Evolutionary conservation across 495 filamentous ascomycete species (phyloP).

Genomic region (Neohortaea acidophila): DNA sequence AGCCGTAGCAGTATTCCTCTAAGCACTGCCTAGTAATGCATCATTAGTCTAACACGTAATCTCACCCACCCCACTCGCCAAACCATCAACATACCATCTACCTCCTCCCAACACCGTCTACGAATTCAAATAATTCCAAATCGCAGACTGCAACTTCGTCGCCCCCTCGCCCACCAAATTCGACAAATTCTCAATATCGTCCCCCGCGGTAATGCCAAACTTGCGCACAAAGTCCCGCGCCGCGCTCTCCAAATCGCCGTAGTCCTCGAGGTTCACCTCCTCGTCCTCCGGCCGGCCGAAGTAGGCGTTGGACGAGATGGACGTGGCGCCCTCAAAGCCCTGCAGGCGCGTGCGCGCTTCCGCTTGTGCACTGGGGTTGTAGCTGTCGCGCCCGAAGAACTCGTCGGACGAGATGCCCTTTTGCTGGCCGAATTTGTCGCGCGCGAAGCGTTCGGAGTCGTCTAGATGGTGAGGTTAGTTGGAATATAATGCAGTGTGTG

Average conservation of each 20-base stretch:
- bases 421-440: conserved; percentile 72
- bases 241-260: conserved; percentile 77
- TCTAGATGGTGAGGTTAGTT: conserved; percentile 28
- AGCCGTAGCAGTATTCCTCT: too few relatives aligned
- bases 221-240: conserved; percentile 89
- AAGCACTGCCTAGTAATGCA: too few relatives aligned
- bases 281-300: conserved; percentile 82
- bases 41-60: too few relatives aligned
- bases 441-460: conserved; percentile 58
- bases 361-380: conserved; percentile 60
- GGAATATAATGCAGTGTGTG: background rate
- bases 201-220: conserved; percentile 87
- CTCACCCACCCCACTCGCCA: too few relatives aligned
- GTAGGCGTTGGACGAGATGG: conserved; percentile 92
- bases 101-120: too few relatives aligned
- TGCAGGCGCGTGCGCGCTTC: conserved; percentile 78
- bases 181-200: conserved; percentile 82
- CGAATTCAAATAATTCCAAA: conserved; percentile 72
- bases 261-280: conserved; percentile 45
- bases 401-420: conserved; percentile 97
- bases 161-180: conserved; percentile 73
- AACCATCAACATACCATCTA: too few relatives aligned
- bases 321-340: conserved; percentile 79
- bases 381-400: conserved; percentile 83
- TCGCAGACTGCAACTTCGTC: conserved; percentile 68